Evolutionary conservation across 2,329 filamentous ascomycete species (phyloP).

Genomic region (Corniculantispora saksenae): DNA sequence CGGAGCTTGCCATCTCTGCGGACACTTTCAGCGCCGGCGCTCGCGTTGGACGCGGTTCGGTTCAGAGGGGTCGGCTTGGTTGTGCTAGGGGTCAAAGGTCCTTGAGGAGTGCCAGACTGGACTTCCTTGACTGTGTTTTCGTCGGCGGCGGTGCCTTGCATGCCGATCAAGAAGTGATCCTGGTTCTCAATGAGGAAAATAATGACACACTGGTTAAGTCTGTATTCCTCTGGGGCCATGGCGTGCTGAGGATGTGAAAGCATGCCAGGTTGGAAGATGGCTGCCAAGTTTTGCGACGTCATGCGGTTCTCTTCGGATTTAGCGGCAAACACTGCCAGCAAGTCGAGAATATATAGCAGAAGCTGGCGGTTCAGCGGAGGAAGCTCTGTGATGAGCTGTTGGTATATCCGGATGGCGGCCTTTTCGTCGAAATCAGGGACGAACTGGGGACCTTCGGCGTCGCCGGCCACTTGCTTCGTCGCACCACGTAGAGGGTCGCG

Average conservation of each 20-base stretch:
- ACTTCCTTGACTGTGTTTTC: conserved; percentile 69
- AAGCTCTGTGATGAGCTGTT: conserved; percentile 87
- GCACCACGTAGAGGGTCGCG: conserved; percentile 74
- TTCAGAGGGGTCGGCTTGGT: conserved; percentile 54
- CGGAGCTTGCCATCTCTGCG: conserved; percentile 77
- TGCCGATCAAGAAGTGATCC: conserved; percentile 96
- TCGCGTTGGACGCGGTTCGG: conserved; percentile 83
- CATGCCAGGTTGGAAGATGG: conserved; percentile 97
- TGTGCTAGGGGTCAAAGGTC: conserved; percentile 48
- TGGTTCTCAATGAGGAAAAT: conserved; percentile 99
- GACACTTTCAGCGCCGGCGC: conserved; percentile 83
- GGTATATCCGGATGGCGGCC: conserved; percentile 79
- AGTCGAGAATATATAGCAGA: conserved; percentile 90
- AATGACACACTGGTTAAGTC: conserved; percentile 91
- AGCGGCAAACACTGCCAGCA: conserved; percentile 93
- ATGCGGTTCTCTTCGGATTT: conserved; percentile 97
- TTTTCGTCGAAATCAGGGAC: conserved; percentile 64
- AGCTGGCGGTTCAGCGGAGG: conserved; percentile 92
- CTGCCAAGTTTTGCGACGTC: conserved; percentile 90
- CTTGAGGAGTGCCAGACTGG: conserved; percentile 65
- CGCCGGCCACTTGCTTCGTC: conserved; percentile 72
- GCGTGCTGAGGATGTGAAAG: conserved; percentile 91
- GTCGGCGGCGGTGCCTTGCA: conserved; percentile 98
- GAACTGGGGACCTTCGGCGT: conserved; percentile 68
- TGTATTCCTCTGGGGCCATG: conserved; percentile 93